Conservation (phyloP, 192 early-diverging fungal species). For the Entomortierella lignicola region DNA sequence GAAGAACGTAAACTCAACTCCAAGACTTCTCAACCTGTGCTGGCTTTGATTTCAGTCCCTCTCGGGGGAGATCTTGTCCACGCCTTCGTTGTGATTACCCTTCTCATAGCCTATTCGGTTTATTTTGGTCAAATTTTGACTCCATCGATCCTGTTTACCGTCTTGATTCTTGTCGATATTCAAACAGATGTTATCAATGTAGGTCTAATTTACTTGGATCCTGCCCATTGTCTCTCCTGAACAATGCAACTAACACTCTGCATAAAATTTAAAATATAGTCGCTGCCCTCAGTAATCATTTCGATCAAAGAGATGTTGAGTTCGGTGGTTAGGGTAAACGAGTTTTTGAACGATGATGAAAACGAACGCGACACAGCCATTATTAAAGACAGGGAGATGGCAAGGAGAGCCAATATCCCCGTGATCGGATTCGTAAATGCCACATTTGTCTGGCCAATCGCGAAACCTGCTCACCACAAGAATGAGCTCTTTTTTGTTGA, state of each 20-base stretch:
- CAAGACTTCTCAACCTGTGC: constrained; percentile 40
- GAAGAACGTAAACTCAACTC: constrained; percentile 32
- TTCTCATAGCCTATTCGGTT: constrained; percentile 23
- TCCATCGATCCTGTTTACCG: constrained; percentile 37
- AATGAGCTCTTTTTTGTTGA: constrained; percentile 33
- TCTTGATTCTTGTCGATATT: constrained; percentile 36
- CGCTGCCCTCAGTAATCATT: constrained; percentile 24
- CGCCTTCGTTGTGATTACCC: constrained; percentile 34
- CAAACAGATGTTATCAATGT: constrained; percentile 49
- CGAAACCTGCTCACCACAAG: constrained; percentile 7
- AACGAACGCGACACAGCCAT: constrained; percentile 48
- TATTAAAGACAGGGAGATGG: constrained; percentile 45
- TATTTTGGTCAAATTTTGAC: constrained; percentile 34
- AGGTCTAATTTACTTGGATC: too few relatives aligned
- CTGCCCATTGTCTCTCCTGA: too few relatives aligned
- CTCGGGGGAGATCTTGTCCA: constrained; percentile 49
- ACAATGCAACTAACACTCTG: background rate
- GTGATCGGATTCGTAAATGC: constrained; percentile 51
- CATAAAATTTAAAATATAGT: constrained; percentile 1
- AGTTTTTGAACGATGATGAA: constrained; percentile 46
- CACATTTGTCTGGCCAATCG: constrained; percentile 40
- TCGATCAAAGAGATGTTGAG: constrained; percentile 34
- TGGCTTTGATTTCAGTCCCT: constrained; percentile 50
- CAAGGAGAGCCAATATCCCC: constrained; percentile 44
- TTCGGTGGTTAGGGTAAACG: constrained; percentile 38